Evolutionary conservation across 163 green algal genomes (phyloP).

Genomic region (Chlamydomonas reinhardtii): DNA sequence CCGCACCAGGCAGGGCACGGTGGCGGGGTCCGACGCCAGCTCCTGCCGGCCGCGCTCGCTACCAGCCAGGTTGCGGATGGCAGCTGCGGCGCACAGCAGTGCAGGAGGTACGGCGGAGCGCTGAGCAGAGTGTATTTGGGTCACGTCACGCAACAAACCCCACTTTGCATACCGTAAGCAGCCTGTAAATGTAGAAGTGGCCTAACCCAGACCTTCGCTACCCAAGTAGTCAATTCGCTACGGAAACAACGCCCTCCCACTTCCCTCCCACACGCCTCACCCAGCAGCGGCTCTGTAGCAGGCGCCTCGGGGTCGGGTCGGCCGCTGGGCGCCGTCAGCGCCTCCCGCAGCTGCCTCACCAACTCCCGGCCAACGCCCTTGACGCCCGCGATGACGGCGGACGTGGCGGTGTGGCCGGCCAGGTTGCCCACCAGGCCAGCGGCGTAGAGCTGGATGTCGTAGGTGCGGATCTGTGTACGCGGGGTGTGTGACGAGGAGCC

Average conservation of each 20-base stretch:
- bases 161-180: too few relatives aligned
- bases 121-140: too few relatives aligned
- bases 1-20: slow-evolving; percentile 40
- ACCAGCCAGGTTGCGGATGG: slow-evolving; percentile 49
- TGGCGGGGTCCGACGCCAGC: slow-evolving; percentile 42
- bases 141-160: too few relatives aligned
- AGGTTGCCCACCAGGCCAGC: slow-evolving; percentile 49
- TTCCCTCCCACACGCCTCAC: background rate
- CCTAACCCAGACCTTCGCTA: too few relatives aligned
- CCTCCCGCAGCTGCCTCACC: slow-evolving; percentile 37
- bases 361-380: slow-evolving; percentile 42
- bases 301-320: background rate
- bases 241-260: background rate
- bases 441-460: slow-evolving; percentile 38
- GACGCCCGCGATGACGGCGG: slow-evolving; percentile 21
- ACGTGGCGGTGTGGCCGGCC: slow-evolving; percentile 33
- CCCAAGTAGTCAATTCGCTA: too few relatives aligned
- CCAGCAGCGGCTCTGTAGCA: slow-evolving; percentile 28
- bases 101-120: too few relatives aligned
- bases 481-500: too few relatives aligned
- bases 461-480: background rate
- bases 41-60: slow-evolving; percentile 44
- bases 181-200: too few relatives aligned
- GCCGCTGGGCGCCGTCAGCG: background rate
- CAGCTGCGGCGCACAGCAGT: slow-evolving; percentile 1